Evolutionary conservation across 345 rosid species (phyloP).

Genomic region (Salix brachista): DNA sequence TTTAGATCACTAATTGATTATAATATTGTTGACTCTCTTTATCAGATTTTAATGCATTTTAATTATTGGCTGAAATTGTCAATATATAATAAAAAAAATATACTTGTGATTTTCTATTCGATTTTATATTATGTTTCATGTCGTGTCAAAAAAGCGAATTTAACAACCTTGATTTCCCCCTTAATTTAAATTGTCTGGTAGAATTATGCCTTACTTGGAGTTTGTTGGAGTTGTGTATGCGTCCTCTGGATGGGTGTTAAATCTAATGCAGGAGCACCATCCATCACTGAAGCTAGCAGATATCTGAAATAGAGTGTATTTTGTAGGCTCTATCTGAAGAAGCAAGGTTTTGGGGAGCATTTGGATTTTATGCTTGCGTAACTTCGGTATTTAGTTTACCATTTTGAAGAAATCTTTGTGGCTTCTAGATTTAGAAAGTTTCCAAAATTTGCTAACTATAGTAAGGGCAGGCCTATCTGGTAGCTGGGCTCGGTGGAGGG

Average conservation of each 20-base stretch:
- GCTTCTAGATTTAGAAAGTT: neutral
- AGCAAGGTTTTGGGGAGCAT: conserved; percentile 98
- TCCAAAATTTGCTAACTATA: conserved; percentile 20
- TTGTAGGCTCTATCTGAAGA: conserved; percentile 67
- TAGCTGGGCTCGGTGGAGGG: conserved; percentile 84
- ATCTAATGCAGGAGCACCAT: neutral
- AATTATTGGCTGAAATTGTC: too few species aligned
- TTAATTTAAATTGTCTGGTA: neutral
- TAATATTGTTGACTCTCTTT: too few species aligned
- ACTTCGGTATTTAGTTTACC: conserved; percentile 54
- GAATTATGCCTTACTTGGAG: neutral
- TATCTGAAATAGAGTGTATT: conserved; percentile 18
- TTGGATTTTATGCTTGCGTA: conserved; percentile 64
- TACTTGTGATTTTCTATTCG: too few species aligned
- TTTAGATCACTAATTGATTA: too few species aligned
- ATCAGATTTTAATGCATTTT: too few species aligned
- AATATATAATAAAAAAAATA: too few species aligned
- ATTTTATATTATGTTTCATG: too few species aligned
- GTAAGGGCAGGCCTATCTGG: conserved; percentile 63
- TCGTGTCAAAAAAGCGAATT: too few species aligned
- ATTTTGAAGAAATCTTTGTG: neutral
- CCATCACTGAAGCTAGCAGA: conserved; percentile 8
- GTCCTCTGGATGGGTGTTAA: neutral
- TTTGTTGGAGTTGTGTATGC: neutral
- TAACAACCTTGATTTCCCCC: neutral